Evolutionary conservation across 306 rosid species (phyloP), one percentile per base, ranked within the genome.

Genomic region (Phaseolus lunatus): DNA sequence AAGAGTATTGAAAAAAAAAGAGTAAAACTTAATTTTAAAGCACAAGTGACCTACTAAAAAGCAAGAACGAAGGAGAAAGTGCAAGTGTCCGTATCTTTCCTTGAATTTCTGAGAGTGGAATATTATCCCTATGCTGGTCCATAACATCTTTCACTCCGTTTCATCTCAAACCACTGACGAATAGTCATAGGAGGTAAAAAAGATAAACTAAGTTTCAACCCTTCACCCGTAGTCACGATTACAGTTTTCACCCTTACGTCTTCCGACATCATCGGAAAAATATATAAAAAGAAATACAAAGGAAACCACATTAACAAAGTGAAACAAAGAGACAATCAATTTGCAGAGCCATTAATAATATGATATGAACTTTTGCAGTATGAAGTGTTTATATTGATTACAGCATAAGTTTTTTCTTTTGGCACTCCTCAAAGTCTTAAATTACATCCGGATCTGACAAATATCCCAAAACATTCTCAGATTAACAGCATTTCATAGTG

Each of bases 401-500:
- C 31, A 20, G 1, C 10, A 57, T 1, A 0, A 12, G 1, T 44
- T 54, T 9, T 9, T 3, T 24, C n/a, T n/a, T 57, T 56, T 3
- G 6, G 15, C 37, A 57, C n/a, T 12, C 3, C 64, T 56, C n/a
- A 26, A 15, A 52, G 3, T 10, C 44, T 16, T 11, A 15, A 31
- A 29, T 29, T 61, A 31, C 67, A 29, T 8, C 35, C 9, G 15
- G 47, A 64, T 35, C 26, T 7, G 15, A 9, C 33, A 63, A 7
- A 63, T 63, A 33, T 37, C 29, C 50, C 52, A 39, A 11, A 43
- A 12, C 50, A 11, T 39, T 65, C 52, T 11, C 31, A 11, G 31
- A 11, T 41, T 24, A 24, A 24, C 47, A 18, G 47, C 44, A 50
- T 19, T 70, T 70, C 75, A 70, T 50, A 15, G 33, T 56, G 63